Evolutionary conservation across 73 alveolate species (phyloP).

Genomic region (Paramecium sexaurelia): DNA sequence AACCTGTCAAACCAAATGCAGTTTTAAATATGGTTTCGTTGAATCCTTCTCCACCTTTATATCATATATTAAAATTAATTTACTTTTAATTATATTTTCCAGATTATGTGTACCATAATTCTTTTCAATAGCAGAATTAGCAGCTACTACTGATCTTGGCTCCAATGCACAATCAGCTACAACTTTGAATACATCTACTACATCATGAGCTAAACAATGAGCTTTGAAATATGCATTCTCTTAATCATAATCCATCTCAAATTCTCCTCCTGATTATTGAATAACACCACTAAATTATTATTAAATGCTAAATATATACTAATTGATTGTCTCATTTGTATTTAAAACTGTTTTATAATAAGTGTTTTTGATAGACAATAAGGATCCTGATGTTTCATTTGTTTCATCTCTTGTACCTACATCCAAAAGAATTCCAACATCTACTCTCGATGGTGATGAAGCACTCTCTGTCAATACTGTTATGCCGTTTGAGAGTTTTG

Average conservation of each 20-base stretch:
- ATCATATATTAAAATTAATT: not conserved
- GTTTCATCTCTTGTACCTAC: constrained; percentile 92
- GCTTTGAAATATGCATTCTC: constrained; percentile 83
- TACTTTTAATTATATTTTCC: constrained; percentile 31
- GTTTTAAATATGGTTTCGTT: constrained; percentile 67
- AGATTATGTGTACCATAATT: constrained; percentile 62
- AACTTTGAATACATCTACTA: constrained; percentile 79
- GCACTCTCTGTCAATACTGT: constrained; percentile 83
- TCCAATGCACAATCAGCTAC: constrained; percentile 82
- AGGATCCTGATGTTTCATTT: constrained; percentile 80
- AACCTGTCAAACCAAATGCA: constrained; percentile 65
- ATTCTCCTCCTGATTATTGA: constrained; percentile 87
- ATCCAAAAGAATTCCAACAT: constrained; percentile 81
- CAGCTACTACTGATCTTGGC: constrained; percentile 71
- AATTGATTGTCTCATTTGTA: constrained; percentile 88
- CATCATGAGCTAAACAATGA: constrained; percentile 84
- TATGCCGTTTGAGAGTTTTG: constrained; percentile 82
- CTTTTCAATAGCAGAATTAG: constrained; percentile 59
- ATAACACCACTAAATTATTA: constrained; percentile 73
- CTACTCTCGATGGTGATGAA: constrained; percentile 81
- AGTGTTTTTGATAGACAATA: constrained; percentile 76
- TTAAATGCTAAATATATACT: constrained; percentile 20
- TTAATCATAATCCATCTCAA: constrained; percentile 81
- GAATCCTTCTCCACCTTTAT: constrained; percentile 63
- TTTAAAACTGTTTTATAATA: constrained; percentile 79